A percentile compares a stretch with the other conserved stretches of the same genome.
Evolutionary conservation across 2,329 filamentous ascomycete genomes (phyloP).

Genomic region (Aspergillus viridinutans): DNA sequence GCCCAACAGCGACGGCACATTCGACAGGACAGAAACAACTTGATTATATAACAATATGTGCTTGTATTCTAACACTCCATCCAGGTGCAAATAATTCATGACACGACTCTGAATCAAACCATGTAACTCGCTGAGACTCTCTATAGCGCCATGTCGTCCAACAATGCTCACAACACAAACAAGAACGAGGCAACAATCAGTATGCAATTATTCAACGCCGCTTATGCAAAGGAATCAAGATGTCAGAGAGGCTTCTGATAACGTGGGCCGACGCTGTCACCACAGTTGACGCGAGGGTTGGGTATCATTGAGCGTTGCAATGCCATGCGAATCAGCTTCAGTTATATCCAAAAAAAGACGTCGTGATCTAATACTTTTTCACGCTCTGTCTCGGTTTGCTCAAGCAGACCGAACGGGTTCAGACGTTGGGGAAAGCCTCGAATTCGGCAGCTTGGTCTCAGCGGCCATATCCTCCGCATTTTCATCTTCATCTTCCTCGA

Average conservation of each 20-base stretch:
- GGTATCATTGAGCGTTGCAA: slow-evolving; percentile 5
- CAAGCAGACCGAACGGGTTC: not conserved
- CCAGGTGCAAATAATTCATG: not conserved
- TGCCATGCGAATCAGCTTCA: not conserved
- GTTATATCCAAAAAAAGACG: not conserved
- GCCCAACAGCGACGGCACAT: not conserved
- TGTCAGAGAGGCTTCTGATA: not conserved
- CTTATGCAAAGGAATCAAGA: not conserved
- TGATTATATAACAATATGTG: not conserved
- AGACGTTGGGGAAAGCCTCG: not conserved
- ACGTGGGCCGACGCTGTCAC: not conserved
- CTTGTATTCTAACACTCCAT: not conserved
- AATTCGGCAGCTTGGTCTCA: not conserved
- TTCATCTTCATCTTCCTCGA: slow-evolving; percentile 24
- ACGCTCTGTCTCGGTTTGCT: not conserved
- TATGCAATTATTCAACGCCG: slow-evolving; percentile 1
- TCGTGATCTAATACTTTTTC: not conserved
- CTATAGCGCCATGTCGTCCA: slow-evolving; percentile 1
- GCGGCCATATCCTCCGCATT: slow-evolving; percentile 2
- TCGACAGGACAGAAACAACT: not conserved
- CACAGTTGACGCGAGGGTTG: not conserved
- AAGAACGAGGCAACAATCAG: slow-evolving; percentile 6
- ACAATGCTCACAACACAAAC: not conserved
- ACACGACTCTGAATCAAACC: not conserved
- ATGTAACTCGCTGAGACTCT: not conserved